These are phyloP conservation scores for Cinchona pubescens DNA, from an alignment of 257 asterid genomes.

Conservation along the genomic window DNA sequence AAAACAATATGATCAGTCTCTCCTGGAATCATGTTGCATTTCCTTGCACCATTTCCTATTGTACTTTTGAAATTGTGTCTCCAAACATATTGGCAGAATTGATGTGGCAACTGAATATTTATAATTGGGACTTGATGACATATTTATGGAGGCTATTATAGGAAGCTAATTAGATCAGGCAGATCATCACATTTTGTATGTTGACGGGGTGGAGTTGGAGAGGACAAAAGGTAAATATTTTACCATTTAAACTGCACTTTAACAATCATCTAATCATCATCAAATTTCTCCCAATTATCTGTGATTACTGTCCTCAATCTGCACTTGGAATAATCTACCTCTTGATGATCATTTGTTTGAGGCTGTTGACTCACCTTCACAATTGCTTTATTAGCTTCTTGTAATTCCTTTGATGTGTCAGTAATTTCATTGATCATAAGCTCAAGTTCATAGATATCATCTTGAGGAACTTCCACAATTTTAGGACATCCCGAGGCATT, in stretches of 20 bases:
- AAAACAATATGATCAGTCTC: constrained; percentile 3
- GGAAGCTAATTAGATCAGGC: constrained; percentile 42
- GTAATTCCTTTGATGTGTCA: constrained; percentile 2
- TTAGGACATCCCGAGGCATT: constrained; percentile 52
- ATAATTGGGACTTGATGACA: neutral
- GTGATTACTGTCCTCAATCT: constrained; percentile 28
- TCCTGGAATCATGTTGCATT: constrained; percentile 4
- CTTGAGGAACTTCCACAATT: constrained; percentile 50
- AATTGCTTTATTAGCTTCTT: constrained; percentile 26
- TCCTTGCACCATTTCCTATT: neutral
- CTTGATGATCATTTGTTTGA: neutral
- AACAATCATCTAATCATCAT: constrained; percentile 26
- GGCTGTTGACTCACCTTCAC: constrained; percentile 18
- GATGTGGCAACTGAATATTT: neutral
- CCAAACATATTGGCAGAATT: neutral
- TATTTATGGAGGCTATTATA: constrained; percentile 3
- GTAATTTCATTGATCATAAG: constrained; percentile 43
- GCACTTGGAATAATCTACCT: neutral
- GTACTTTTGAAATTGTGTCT: neutral
- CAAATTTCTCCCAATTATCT: constrained; percentile 38
- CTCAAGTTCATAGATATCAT: constrained; percentile 60
- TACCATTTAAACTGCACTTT: neutral
- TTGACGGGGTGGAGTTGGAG: neutral
- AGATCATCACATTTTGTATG: constrained; percentile 20
- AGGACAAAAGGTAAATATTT: constrained; percentile 18